Conservation (phyloP, 202 grass and related monocot species). For the Setaria italica region DNA sequence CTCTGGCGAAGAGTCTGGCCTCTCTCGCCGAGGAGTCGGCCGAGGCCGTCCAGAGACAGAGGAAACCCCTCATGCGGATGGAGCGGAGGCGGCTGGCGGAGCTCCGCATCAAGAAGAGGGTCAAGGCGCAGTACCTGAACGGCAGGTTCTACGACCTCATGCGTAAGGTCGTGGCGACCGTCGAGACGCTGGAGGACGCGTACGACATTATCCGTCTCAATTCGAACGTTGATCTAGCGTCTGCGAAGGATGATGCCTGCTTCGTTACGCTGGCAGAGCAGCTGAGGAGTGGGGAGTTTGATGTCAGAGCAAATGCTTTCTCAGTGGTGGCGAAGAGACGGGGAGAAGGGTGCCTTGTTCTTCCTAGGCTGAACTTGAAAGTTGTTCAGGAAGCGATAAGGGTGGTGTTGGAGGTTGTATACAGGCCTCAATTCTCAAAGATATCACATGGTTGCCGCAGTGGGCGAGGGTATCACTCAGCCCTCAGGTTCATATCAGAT, state of each 20-base stretch:
- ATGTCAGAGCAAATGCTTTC: constrained; percentile 50
- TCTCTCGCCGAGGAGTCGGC: constrained; percentile 72
- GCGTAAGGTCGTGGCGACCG: constrained; percentile 59
- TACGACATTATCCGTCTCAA: constrained; percentile 80
- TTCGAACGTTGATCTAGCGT: constrained; percentile 63
- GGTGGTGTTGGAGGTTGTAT: constrained; percentile 78
- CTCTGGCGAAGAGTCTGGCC: constrained; percentile 89
- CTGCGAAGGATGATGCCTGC: constrained; percentile 52
- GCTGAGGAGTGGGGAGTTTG: constrained; percentile 60
- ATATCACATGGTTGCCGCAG: constrained; percentile 92
- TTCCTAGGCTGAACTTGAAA: constrained; percentile 79
- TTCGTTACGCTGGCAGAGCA: constrained; percentile 64
- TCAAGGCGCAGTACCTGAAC: constrained; percentile 71
- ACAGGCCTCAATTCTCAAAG: constrained; percentile 87
- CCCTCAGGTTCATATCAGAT: constrained; percentile 66
- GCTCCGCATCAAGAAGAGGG: constrained; percentile 84
- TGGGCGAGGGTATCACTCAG: constrained; percentile 67
- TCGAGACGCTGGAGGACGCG: constrained; percentile 70
- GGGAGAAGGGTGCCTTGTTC: constrained; percentile 58
- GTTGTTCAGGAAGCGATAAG: constrained; percentile 86
- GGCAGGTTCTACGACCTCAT: constrained; percentile 77
- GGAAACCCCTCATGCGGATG: constrained; percentile 59
- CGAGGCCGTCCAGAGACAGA: constrained; percentile 29
- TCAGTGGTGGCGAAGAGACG: constrained; percentile 51
- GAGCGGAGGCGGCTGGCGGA: constrained; percentile 78